A percentile compares a stretch with the other conserved stretches of the same genome.
Evolutionary conservation across 2,329 filamentous ascomycete genomes (phyloP).

Genomic region (Trichocomaceae sp.): DNA sequence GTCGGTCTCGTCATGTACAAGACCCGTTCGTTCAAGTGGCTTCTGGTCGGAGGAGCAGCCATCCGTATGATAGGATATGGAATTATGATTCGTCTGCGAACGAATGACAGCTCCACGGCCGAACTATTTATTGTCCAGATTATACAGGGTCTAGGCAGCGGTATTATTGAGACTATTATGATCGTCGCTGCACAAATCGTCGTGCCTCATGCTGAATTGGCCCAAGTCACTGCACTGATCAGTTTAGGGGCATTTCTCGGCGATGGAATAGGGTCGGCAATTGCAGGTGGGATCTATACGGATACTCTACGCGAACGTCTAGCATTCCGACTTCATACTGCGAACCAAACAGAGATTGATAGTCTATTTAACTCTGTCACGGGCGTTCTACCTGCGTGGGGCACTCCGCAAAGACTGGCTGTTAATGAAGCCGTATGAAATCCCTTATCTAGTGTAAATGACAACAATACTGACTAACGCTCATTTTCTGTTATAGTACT

Average conservation of each 20-base stretch:
- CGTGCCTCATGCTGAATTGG: slow-evolving; percentile 42
- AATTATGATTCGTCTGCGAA: slow-evolving; percentile 46
- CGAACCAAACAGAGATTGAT: slow-evolving; percentile 28
- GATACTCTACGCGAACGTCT: slow-evolving; percentile 37
- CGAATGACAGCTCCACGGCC: slow-evolving; percentile 35
- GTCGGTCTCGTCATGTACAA: slow-evolving; percentile 39
- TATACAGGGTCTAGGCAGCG: slow-evolving; percentile 45
- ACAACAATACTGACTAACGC: neutral
- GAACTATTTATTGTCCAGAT: slow-evolving; percentile 46
- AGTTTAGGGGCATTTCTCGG: slow-evolving; percentile 39
- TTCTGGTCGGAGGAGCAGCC: slow-evolving; percentile 35
- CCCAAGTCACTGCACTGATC: slow-evolving; percentile 44
- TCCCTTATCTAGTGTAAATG: neutral
- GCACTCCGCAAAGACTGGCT: slow-evolving; percentile 35
- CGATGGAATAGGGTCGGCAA: slow-evolving; percentile 30
- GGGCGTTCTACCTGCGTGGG: slow-evolving; percentile 36
- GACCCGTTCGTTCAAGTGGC: slow-evolving; percentile 43
- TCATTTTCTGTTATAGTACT: neutral
- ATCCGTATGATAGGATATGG: slow-evolving; percentile 46
- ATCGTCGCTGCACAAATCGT: slow-evolving; percentile 43
- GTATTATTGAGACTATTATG: slow-evolving; percentile 40
- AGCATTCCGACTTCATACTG: slow-evolving; percentile 31
- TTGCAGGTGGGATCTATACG: slow-evolving; percentile 48
- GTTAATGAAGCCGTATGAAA: slow-evolving; percentile 34
- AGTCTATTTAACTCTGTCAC: slow-evolving; percentile 44